Conservation (phyloP, 2,329 filamentous ascomycete species). For the Penicillium sp. region DNA sequence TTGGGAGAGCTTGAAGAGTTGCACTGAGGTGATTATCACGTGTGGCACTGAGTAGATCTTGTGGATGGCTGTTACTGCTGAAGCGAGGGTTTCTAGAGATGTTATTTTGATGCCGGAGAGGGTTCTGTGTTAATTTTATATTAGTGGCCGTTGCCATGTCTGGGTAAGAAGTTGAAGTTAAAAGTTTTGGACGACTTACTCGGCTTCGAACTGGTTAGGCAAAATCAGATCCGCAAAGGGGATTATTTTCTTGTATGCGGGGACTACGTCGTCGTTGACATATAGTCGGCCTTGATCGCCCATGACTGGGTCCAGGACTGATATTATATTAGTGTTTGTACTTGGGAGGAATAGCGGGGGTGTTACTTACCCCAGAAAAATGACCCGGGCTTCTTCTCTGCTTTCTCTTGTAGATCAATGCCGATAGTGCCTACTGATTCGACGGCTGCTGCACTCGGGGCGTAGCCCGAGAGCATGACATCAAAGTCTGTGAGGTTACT, state of each 20-base stretch:
- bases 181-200: constrained; percentile 56
- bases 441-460: constrained; percentile 81
- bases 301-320: constrained; percentile 95
- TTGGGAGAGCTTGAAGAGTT: constrained; percentile 56
- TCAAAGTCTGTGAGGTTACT: constrained; percentile 86
- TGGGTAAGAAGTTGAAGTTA: background rate
- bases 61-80: constrained; percentile 76
- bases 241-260: constrained; percentile 79
- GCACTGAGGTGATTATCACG: constrained; percentile 87
- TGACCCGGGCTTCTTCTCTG: constrained; percentile 61
- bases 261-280: constrained; percentile 85
- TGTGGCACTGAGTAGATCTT: constrained; percentile 74
- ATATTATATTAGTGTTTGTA: constrained; percentile 5
- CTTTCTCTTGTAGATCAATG: constrained; percentile 69
- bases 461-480: constrained; percentile 91
- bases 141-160: background rate
- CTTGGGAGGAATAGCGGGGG: background rate
- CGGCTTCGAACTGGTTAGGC: constrained; percentile 95
- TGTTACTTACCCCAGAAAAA: constrained; percentile 76
- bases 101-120: constrained; percentile 81
- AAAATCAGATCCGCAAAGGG: constrained; percentile 84
- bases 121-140: constrained; percentile 53
- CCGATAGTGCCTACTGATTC: constrained; percentile 81
- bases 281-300: constrained; percentile 92
- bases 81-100: constrained; percentile 68